Conservation (phyloP, 225 moss, liverwort and hornwort species). For the Lunularia cruciata region DNA sequence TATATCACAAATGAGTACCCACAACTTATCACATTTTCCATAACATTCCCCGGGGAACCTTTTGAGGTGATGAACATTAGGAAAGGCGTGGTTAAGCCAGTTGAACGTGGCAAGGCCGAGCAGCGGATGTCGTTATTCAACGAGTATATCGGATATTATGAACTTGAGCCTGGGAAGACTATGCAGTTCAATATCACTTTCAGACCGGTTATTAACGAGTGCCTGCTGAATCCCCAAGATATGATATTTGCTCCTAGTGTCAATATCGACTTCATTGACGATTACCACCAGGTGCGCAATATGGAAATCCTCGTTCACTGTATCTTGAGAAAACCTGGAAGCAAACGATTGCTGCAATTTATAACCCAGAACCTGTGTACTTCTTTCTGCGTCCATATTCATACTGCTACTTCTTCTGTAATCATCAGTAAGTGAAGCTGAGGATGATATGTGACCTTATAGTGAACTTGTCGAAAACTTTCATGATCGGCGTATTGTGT, state of each 20-base stretch:
- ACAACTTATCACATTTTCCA: conserved; percentile 33
- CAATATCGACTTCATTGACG: conserved; percentile 12
- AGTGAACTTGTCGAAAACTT: no score
- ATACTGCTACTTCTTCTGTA: no score
- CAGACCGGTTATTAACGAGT: conserved; percentile 36
- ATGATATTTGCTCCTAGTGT: conserved; percentile 26
- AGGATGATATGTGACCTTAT: no score
- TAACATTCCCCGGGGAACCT: conserved; percentile 25
- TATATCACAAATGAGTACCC: conserved; percentile 39
- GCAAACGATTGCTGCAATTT: no score
- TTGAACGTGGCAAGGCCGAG: conserved; percentile 29
- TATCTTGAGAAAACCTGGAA: no score
- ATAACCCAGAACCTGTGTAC: no score
- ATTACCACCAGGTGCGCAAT: conserved; percentile 34
- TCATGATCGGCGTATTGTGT: no score
- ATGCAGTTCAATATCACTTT: conserved; percentile 45
- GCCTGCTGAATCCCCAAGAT: conserved; percentile 36
- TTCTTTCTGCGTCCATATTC: no score
- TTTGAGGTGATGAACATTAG: conserved; percentile 36
- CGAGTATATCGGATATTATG: not conserved
- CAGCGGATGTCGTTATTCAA: conserved; percentile 40
- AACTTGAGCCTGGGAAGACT: conserved; percentile 35
- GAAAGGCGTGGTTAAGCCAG: conserved; percentile 35
- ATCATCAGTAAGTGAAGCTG: no score
- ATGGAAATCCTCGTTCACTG: no score